phyloP scores from a whole-genome alignment of 2,329 filamentous ascomycete species.

The Proliferodiscus dingleyae region DNA sequence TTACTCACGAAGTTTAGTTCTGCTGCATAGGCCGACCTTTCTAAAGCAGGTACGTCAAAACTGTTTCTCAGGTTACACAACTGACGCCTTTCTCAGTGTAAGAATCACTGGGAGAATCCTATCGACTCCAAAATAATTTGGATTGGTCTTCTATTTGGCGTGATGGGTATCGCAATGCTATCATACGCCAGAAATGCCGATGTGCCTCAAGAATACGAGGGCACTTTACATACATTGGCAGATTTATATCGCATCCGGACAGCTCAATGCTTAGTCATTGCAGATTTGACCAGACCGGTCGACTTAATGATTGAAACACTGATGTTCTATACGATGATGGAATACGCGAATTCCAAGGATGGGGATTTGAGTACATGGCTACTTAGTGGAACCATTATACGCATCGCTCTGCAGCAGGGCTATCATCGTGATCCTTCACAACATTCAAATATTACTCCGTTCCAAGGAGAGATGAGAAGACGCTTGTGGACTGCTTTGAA shows the following conservation, averaged over 20 bases:
- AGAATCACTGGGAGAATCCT: constrained; percentile 43
- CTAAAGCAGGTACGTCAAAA: constrained; percentile 34
- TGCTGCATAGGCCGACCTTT: constrained; percentile 49
- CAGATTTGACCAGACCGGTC: constrained; percentile 45
- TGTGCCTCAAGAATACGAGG: constrained; percentile 43
- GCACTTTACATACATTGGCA: constrained; percentile 42
- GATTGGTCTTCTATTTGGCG: constrained; percentile 43
- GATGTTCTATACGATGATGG: constrained; percentile 45
- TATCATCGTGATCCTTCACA: constrained; percentile 52
- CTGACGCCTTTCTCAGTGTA: constrained; percentile 35
- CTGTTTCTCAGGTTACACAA: neutral
- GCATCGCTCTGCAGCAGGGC: constrained; percentile 54
- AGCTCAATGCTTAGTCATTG: constrained; percentile 45
- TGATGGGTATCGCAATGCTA: constrained; percentile 26
- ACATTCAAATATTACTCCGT: constrained; percentile 45
- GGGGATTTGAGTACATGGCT: constrained; percentile 53
- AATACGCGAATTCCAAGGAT: constrained; percentile 36
- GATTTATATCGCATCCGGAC: constrained; percentile 45
- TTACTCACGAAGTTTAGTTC: constrained; percentile 35
- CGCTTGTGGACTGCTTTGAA: constrained; percentile 50
- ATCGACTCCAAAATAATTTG: constrained; percentile 39
- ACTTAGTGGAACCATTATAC: constrained; percentile 44
- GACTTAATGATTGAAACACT: constrained; percentile 44
- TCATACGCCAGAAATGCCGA: constrained; percentile 42
- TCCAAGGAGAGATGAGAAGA: constrained; percentile 58